Base-by-base conservation (phyloP, 768 basidiomycete species). In the Phlebiopsis flavidoalba region DNA sequence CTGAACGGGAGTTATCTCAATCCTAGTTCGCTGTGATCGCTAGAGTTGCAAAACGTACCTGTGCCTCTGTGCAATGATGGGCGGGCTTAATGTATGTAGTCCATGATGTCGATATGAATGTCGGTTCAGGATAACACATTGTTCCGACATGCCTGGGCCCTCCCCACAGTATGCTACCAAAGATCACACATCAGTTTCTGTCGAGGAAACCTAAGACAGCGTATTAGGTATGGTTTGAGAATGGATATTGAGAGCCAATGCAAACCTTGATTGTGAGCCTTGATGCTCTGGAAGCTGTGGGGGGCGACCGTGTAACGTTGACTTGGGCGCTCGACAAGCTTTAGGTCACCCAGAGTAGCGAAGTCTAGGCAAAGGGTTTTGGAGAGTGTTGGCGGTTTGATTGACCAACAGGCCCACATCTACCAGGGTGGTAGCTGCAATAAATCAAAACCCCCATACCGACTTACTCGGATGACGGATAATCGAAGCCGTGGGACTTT, bases 101-200 rank as follows among this genome's bases (percentile, higher is more conserved):
- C 93, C 89, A 97, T 95, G 65, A 99, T 97, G 73, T 99, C 97
- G 64, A 98, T 91, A 73, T 98, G 96, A 54, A 97, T 94, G 75
- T 98, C 95, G n/a, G 71, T 92, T 97, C 71, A 98, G 73, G 56
- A 99, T 95, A 43, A 98, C 95, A 69, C 90, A 94, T 19, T 88
- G 86, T 69, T 97, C 95, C 0, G 87, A 81, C 69, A 95, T 85
- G 46, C 87, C 90, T 0, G 89, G 87, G 10, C 91, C 92, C 69
- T 97, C 94, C n/a, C 90, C 96, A 98, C 11, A 96, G 85, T 62
- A 98, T 98, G 70, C 93, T 95, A 17, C 97, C 97, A 64, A 98
- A 98, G 66, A 98, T 97, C 63, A 98, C 95, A 47, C 95, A n/a
- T n/a, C 97, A 1, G 97, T 98, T 75, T 99, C 97, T 0, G 97